Base-by-base conservation (phyloP, 1,284 basidiomycete species). In the Moesziomyces aphidis region DNA sequence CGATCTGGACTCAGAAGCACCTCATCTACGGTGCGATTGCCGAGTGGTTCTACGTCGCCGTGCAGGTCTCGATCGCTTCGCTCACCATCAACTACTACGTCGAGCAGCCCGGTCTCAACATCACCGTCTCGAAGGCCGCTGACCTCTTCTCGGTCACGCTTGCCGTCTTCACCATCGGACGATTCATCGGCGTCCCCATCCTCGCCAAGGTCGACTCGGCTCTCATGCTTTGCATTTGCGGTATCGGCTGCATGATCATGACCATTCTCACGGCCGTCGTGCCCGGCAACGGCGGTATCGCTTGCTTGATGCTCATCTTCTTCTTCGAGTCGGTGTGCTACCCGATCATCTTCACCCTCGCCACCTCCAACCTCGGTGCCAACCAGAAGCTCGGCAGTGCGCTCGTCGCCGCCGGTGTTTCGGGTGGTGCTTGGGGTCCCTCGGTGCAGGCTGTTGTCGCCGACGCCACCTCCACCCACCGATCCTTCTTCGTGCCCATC, bases 351-450 rank as follows among this genome's bases (percentile, higher is more conserved):
- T 91, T 91, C 86, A 90, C 90, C 1, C 86, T 92, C 43, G 90
- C 88, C 8, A 93, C 91, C 36, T 88, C 89, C 83, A 73, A 73
- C 61, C 57, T 73, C 6, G 74, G 71, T 22, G n/a, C 44, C 5
- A 71, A 73, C 51, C 66, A 69, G 55, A 77, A 77, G 56, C 57
- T 73, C 13, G 74, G 71, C 0, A 57, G 55, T 22, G 55, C 71
- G 1, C 56, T 77, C 19, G 64, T 77, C 10, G 71, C 72, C 48
- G 60, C 56, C 19, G 87, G 91, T 90, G 90, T 92, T 45, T 89
- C 89, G 61, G 91, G 91, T 55, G 91, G 91, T 58, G 91, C 91
- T 22, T 91, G 90, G 88, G 91, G 89, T 85, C 91, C 92, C 1
- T 87, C 90, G 0, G 89, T 90, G 13, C 91, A 92, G 77, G 91